Base-by-base conservation (phyloP, 257 asterid genomes). In the Ophiorrhiza pumila region DNA sequence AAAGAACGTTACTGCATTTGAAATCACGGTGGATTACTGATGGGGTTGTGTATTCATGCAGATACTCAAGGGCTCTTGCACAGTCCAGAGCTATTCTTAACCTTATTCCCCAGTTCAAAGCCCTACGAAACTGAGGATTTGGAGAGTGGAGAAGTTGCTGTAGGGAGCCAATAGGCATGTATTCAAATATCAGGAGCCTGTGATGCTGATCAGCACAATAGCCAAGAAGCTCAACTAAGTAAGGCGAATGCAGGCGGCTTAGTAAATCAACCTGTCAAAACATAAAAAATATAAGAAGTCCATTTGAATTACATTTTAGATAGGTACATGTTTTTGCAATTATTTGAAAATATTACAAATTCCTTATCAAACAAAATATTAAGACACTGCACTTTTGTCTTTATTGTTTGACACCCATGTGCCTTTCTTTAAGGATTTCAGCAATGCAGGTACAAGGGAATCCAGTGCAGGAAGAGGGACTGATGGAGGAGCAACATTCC, bases 121-220 rank as follows among this genome's bases (percentile, higher is more conserved):
- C 70, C 47, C 22, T 45, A 29, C 53, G 25, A 71, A 72, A 35
- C 45, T 66, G 66, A 9, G 67, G 75, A 42, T 65, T 58, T 1
- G 65, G 57, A 17, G 71, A 78, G 71, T 89, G 96, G 50, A 91
- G 91, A 68, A 87, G 89, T 56, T 79, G 81, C 5, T 82, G 83
- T 23, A 91, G 88, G 34, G 85, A 80, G 4, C 90, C 91, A 39
- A 80, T 84, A 0, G 95, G 83, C 89, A 87, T 82, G 89, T 81
- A 87, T 52, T 91, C 93, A 10, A 88, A 85, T 41, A 91, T 81
- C 41, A 91, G 83, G 35, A 88, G 61, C 57, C 96, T 80, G 45
- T 90, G 91, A n/a, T 85, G 85, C 67, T 90, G 87, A 77, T 91
- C 97, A 0, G 97, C 97, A 49, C 96, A 90, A 59, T 91, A 91